Evolutionary conservation across 129 eudicot genomes (phyloP).

Genomic region (Heracleum sosnowskyi): DNA sequence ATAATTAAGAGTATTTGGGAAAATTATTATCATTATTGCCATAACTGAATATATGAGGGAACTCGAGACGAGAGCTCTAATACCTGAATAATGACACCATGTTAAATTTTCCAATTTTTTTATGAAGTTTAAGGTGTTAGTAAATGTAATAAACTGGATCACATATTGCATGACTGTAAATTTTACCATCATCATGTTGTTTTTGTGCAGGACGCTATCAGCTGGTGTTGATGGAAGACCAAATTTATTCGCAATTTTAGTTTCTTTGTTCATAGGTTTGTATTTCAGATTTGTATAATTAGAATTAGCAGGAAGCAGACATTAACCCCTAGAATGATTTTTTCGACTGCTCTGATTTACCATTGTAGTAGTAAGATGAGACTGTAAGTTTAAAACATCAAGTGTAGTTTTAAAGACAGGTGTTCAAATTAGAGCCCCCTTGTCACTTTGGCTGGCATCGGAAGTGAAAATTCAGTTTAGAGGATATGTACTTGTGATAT

Average conservation of each 20-base stretch:
- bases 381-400: neutral
- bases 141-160: too few species aligned
- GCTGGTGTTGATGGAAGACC: conserved; percentile 17
- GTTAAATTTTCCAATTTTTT: neutral
- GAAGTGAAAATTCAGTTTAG: too few species aligned
- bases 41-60: neutral
- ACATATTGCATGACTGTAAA: too few species aligned
- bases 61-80: neutral
- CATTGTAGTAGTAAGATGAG: neutral
- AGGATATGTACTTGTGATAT: neutral
- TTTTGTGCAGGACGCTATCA: conserved; percentile 22
- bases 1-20: neutral
- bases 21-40: too few species aligned
- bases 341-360: neutral
- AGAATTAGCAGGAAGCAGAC: neutral
- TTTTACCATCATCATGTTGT: neutral
- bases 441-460: neutral
- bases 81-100: neutral
- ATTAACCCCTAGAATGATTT: neutral
- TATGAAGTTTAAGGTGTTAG: too few species aligned
- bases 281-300: neutral
- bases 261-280: neutral
- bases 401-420: neutral
- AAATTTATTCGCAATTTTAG: neutral
- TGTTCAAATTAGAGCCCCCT: neutral